A percentile compares a stretch with the other conserved stretches of the same genome.
These are phyloP conservation scores for Tetracladium maxilliforme DNA, from an alignment of 2,329 filamentous ascomycete genomes.

Conservation along the genomic window DNA sequence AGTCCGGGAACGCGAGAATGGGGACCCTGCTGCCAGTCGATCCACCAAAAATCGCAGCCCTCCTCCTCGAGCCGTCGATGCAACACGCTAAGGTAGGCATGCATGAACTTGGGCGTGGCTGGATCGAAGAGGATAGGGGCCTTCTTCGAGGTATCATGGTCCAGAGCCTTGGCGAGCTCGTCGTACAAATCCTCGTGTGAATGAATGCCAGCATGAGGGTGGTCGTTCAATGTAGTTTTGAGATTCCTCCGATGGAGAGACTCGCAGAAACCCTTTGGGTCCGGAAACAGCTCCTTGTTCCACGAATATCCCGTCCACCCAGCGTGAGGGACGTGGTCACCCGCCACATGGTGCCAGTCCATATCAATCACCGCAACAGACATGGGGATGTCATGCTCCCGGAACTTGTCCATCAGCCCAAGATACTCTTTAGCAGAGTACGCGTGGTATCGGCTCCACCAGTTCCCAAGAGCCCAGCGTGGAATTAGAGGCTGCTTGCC, in stretches of 20 bases:
- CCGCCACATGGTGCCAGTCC: constrained; percentile 47
- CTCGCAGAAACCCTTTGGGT: constrained; percentile 33
- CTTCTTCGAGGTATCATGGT: constrained; percentile 30
- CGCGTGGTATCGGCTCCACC: constrained; percentile 49
- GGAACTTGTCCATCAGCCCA: constrained; percentile 39
- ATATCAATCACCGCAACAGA: constrained; percentile 48
- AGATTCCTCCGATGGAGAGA: constrained; percentile 35
- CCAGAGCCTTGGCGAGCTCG: constrained; percentile 34
- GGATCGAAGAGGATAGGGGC: constrained; percentile 41
- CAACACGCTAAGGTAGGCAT: constrained; percentile 42
- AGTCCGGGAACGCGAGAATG: constrained; percentile 38
- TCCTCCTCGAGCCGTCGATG: constrained; percentile 38
- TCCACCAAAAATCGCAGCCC: constrained; percentile 51
- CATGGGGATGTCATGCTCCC: constrained; percentile 33
- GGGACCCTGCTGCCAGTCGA: constrained; percentile 52
- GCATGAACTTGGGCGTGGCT: constrained; percentile 34
- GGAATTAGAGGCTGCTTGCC: constrained; percentile 39
- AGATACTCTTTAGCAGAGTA: constrained; percentile 41
- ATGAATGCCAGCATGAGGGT: constrained; percentile 43
- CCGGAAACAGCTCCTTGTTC: constrained; percentile 41
- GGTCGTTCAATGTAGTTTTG: constrained; percentile 43
- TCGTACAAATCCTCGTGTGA: constrained; percentile 39
- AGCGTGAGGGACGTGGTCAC: constrained; percentile 25
- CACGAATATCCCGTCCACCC: constrained; percentile 50
- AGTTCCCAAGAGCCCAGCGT: constrained; percentile 45